Conservation (phyloP, 768 basidiomycete genomes). For the Gymnopilus junonius region DNA sequence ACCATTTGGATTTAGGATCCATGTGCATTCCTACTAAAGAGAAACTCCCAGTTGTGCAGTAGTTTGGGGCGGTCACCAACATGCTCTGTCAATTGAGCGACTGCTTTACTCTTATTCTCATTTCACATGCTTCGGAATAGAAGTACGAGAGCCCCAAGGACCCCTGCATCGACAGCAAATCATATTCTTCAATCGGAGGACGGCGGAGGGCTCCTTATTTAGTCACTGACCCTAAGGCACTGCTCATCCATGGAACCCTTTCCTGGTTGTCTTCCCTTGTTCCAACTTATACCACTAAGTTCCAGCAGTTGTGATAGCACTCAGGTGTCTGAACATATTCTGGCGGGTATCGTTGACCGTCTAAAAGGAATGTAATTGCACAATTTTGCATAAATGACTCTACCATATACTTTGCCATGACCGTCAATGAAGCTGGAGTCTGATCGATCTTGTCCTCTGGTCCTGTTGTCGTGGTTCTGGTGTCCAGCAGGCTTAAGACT, state of each 20-base stretch:
- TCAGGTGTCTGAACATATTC: neutral
- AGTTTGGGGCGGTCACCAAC: neutral
- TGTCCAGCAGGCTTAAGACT: too few relatives aligned
- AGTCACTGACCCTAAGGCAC: neutral
- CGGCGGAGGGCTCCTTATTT: neutral
- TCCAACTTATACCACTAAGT: neutral
- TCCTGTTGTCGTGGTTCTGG: too few relatives aligned
- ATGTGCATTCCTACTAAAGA: too few relatives aligned
- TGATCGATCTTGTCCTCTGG: too few relatives aligned
- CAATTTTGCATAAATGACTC: too few relatives aligned
- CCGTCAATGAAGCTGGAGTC: too few relatives aligned
- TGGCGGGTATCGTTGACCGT: too few relatives aligned
- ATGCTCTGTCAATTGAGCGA: neutral
- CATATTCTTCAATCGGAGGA: neutral
- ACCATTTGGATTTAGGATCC: neutral
- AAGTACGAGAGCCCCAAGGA: neutral
- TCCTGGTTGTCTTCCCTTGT: neutral
- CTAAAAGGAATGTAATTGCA: too few relatives aligned
- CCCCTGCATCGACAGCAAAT: neutral
- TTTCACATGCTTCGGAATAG: neutral
- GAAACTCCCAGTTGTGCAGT: neutral
- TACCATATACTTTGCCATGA: too few relatives aligned
- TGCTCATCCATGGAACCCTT: neutral
- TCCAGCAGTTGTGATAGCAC: neutral
- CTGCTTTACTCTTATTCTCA: neutral